These are phyloP conservation scores for Aschersonia sp. DNA, from an alignment of 2,329 filamentous ascomycete genomes.

Conservation along the genomic window DNA sequence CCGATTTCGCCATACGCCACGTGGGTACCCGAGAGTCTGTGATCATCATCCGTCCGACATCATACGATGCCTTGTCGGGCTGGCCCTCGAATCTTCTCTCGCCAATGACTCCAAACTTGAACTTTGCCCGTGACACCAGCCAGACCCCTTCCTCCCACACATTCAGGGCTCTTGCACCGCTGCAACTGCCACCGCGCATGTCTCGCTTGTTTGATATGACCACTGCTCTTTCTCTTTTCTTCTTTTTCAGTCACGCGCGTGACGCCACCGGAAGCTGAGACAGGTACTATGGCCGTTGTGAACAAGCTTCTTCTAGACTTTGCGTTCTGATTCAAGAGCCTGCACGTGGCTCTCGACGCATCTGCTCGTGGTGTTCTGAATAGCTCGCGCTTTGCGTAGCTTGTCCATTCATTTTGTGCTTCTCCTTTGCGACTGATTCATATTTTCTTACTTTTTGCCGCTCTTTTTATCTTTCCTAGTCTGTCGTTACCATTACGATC, in stretches of 20 bases:
- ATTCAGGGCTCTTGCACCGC: not conserved
- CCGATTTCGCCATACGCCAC: conserved; percentile 3
- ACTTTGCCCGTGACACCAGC: too few species aligned
- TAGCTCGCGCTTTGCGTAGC: conserved; percentile 1
- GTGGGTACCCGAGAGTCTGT: not conserved
- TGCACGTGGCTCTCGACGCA: not conserved
- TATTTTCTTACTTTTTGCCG: conserved; percentile 2
- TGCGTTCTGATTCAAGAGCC: conserved; percentile 1
- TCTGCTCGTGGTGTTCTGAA: not conserved
- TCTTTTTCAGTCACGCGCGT: conserved; percentile 4
- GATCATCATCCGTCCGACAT: not conserved
- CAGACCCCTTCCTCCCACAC: not conserved
- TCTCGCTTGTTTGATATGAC: conserved; percentile 2
- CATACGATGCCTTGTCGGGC: not conserved
- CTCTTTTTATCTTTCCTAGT: conserved; percentile 2
- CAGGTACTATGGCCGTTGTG: not conserved
- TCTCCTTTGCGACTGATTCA: not conserved
- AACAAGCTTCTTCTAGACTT: not conserved
- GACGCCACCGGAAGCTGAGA: conserved; percentile 3
- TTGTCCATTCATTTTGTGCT: conserved; percentile 3
- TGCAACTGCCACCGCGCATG: not conserved
- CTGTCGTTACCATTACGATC: conserved; percentile 1
- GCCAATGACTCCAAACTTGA: too few species aligned
- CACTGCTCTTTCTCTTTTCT: conserved; percentile 2
- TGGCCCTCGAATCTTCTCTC: too few species aligned